Conservation (phyloP, 108 stramenopile species). For the Bacterosira constricta region DNA sequence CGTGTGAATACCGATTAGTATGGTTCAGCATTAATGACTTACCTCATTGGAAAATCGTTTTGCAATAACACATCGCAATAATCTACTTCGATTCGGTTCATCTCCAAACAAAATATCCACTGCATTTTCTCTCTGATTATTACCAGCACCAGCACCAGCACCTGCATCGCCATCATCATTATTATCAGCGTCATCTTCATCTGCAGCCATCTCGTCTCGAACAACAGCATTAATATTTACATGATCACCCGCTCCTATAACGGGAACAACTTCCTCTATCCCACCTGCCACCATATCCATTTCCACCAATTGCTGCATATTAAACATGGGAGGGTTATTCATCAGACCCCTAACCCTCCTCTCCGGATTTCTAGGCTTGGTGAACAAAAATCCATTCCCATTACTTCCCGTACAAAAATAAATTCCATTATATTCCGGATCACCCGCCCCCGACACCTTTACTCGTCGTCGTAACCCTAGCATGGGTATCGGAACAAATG, state of each 20-base stretch:
- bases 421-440: constrained; percentile 82
- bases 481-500: constrained; percentile 69
- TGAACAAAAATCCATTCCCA: constrained; percentile 78
- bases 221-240: not conserved
- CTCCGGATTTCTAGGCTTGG: constrained; percentile 68
- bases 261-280: constrained; percentile 15
- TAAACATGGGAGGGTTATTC: no score
- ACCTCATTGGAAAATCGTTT: constrained; percentile 79
- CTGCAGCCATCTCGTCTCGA: not conserved
- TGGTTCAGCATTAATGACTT: constrained; percentile 3
- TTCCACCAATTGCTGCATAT: constrained; percentile 5
- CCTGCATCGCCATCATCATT: constrained; percentile 16
- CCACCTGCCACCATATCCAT: constrained; percentile 9
- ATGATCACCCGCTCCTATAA: constrained; percentile 3
- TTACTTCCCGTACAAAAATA: constrained; percentile 82
- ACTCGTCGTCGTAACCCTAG: constrained; percentile 61
- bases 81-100: constrained; percentile 40
- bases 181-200: constrained; percentile 1
- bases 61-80: constrained; percentile 73
- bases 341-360: constrained; percentile 18
- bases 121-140: constrained; percentile 6
- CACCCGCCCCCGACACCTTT: constrained; percentile 62
- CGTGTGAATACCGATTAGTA: no score
- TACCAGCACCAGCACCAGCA: not conserved
- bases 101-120: constrained; percentile 40